Base-by-base conservation (phyloP, 352 stramenopile genomes). In the Phytophthora sansomeana region DNA sequence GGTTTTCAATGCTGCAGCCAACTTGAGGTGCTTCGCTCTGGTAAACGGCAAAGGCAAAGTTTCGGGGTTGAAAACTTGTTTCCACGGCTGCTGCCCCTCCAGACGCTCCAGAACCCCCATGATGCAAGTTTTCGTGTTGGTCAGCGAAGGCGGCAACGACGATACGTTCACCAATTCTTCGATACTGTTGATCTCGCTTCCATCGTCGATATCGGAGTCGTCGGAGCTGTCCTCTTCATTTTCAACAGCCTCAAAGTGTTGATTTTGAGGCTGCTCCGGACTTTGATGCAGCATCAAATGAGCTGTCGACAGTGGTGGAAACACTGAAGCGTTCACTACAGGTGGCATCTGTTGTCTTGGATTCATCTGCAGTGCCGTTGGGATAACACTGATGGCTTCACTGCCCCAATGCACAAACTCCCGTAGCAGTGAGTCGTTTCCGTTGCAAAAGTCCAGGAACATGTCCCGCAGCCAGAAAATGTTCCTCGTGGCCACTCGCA, bases 371-470 rank as follows among this genome's bases (percentile, higher is more conserved):
- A 58, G 32, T 13, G 48, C 21, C 17, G 63, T 29, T 4, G 67
- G 67, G 14, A 74, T 32, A 9, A 74, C 42, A 30, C 60, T 71
- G 61, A 74, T 67, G 24, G 41, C 54, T 21, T 67, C 47, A 24
- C 17, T n/a, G 41, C 60, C 55, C 4, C 26, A 28, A 13, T 16
- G 53, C n/a, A 64, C 24, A 13, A 72, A 75, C 16, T 63, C 42
- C 1, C 28, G 14, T 10, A 75, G 42, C 42, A 39, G 29, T 16
- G 54, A 19, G 21, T 75, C 61, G 8, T 44, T 36, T 4, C 67
- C 67, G 5, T 43, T 35, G 29, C 51, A 67, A 17, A 75, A 75
- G 35, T 75, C 53, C 10, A 26, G 5, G 43, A 59, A 72, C 14
- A 75, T 72, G 14, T 50, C n/a, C 21, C 46, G 7, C 10, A 75